Percentiles rank a stretch among this genome's conserved stretches.
Evolutionary conservation across 75 land plant genomes (phyloP).

Genomic region (Cryptomeria japonica): DNA sequence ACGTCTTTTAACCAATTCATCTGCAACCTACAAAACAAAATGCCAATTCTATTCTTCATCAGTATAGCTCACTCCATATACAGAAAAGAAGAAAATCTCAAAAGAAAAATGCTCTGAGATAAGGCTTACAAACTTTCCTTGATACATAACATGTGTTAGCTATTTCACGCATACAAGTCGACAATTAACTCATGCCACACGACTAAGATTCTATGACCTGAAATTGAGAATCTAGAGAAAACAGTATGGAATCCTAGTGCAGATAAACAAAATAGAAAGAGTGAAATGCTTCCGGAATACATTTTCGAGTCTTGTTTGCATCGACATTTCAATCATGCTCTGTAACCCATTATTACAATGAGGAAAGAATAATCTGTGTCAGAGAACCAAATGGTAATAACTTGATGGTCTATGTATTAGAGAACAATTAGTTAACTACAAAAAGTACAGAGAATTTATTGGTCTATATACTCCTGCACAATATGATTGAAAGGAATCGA

Average conservation of each 20-base stretch:
- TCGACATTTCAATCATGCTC: no score
- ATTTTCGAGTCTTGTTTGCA: no score
- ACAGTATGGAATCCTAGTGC: not conserved
- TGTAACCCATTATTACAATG: no score
- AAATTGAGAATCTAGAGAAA: not conserved
- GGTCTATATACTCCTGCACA: not conserved
- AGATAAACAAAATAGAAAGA: not conserved
- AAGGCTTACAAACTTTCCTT: not conserved
- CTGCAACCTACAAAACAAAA: constrained; percentile 52
- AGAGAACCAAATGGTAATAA: not conserved
- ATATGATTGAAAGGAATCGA: not conserved
- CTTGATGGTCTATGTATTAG: not conserved
- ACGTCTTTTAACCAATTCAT: constrained; percentile 81
- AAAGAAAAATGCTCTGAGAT: not conserved
- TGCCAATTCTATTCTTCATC: not conserved
- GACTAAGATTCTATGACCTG: not conserved
- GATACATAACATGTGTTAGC: not conserved
- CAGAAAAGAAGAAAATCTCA: not conserved
- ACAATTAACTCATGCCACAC: not conserved
- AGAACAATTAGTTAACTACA: not conserved
- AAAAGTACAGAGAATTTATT: not conserved
- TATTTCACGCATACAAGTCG: not conserved
- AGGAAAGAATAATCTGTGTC: no score
- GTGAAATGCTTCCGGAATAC: not conserved
- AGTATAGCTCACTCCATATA: not conserved